Percentiles rank a stretch among this genome's conserved stretches.
These are phyloP conservation scores for Aspergillus clavatus DNA, from an alignment of 2,329 filamentous ascomycete genomes.

Conservation along the genomic window DNA sequence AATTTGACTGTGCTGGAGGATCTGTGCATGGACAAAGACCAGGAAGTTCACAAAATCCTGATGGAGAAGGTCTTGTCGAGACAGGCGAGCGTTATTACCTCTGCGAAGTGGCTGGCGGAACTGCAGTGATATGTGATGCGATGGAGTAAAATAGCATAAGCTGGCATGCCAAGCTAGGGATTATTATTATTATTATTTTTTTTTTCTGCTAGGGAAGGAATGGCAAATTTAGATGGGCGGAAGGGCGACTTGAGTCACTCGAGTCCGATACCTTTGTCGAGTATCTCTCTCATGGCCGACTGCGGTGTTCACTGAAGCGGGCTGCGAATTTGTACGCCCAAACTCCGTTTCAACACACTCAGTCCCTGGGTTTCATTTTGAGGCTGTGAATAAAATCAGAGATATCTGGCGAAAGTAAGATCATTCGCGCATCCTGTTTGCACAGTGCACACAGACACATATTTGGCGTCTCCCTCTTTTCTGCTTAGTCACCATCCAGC, in stretches of 20 bases:
- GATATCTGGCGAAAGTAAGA: not conserved
- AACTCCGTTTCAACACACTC: no score
- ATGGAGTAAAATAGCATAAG: not conserved
- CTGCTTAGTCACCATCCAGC: constrained; percentile 1
- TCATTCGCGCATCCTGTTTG: not conserved
- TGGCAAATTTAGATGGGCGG: not conserved
- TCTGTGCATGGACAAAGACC: constrained; percentile 32
- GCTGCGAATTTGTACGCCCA: no score
- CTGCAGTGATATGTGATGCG: not conserved
- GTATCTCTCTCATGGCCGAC: no score
- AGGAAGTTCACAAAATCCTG: constrained; percentile 31
- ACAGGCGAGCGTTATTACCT: constrained; percentile 25
- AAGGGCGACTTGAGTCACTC: no score
- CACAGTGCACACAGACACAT: not conserved
- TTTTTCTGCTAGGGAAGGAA: no score
- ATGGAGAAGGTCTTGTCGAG: constrained; percentile 31
- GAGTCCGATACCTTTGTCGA: no score
- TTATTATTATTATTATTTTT: not conserved
- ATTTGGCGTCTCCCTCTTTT: not conserved
- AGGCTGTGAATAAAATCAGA: no score
- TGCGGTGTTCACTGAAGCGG: no score
- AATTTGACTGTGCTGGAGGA: constrained; percentile 31
- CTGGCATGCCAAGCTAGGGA: not conserved
- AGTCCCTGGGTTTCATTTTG: no score
- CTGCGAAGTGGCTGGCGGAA: constrained; percentile 25